Conservation (phyloP, 2,329 filamentous ascomycete species). For the Calonectria ilicicola region DNA sequence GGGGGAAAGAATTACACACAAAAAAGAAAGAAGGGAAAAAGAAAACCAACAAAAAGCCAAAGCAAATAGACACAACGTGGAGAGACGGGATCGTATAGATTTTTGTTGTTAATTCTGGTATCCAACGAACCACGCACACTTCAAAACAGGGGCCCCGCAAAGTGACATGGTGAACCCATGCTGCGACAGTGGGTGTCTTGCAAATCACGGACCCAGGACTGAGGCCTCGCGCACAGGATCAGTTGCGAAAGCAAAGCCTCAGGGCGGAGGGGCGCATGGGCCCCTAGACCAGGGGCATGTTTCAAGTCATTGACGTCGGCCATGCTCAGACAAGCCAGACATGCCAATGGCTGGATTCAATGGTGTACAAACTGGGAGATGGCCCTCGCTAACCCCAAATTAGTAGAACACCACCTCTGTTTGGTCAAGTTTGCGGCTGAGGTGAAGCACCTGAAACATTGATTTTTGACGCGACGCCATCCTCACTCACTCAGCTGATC, state of each 20-base stretch:
- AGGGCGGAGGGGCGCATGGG: neutral
- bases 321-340: neutral
- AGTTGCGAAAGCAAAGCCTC: neutral
- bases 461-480: neutral
- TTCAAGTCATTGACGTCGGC: neutral
- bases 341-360: neutral
- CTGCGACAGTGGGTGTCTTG: constrained; percentile 34
- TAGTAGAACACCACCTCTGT: neutral
- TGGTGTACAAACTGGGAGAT: constrained; percentile 6
- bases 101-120: constrained; percentile 7
- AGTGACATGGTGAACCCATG: constrained; percentile 24
- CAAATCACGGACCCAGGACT: constrained; percentile 14
- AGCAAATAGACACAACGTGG: neutral
- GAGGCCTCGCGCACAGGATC: constrained; percentile 4
- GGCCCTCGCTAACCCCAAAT: neutral
- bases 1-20: neutral
- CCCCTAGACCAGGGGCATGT: neutral
- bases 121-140: constrained; percentile 18
- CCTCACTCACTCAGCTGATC: neutral
- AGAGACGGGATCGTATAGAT: neutral
- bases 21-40: neutral
- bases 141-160: constrained; percentile 19
- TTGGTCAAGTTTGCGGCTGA: too few species aligned
- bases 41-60: neutral
- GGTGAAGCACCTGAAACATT: constrained; percentile 17